Percentiles rank a stretch among this genome's conserved stretches.
Evolutionary conservation across 2,329 filamentous ascomycete genomes (phyloP).

Genomic region (Daldinia sp.): DNA sequence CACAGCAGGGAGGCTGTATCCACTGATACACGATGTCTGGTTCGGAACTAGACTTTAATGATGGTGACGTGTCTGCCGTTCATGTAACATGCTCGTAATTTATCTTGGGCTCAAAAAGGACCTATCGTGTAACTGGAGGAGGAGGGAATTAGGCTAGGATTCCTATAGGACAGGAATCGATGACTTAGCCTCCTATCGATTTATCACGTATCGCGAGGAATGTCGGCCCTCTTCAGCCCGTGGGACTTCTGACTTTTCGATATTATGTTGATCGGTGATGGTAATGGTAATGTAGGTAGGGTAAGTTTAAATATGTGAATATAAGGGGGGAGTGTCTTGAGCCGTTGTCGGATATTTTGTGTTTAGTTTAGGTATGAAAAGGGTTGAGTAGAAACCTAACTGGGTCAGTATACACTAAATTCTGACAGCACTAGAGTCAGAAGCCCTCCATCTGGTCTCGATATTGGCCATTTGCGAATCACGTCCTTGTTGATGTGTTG

Average conservation of each 20-base stretch:
- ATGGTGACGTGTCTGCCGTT: constrained; percentile 9
- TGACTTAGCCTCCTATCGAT: constrained; percentile 4
- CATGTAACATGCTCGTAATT: constrained; percentile 4
- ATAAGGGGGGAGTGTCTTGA: not conserved
- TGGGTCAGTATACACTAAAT: too few relatives aligned
- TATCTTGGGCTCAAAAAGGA: not conserved
- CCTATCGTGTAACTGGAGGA: not conserved
- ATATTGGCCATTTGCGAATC: not conserved
- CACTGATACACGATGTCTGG: not conserved
- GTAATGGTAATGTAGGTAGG: not conserved
- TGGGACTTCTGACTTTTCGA: not conserved
- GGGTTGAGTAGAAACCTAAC: not conserved
- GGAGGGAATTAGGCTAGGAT: not conserved
- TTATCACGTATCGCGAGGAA: constrained; percentile 1
- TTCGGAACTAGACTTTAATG: not conserved
- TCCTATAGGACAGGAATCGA: not conserved
- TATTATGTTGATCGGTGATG: too few relatives aligned
- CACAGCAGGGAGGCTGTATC: not conserved
- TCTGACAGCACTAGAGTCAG: not conserved
- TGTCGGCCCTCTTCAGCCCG: not conserved
- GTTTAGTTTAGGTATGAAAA: not conserved
- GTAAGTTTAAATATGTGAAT: not conserved
- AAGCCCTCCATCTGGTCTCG: not conserved
- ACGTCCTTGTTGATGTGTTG: not conserved
- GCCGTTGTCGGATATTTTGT: not conserved